Base-by-base conservation (phyloP, 768 basidiomycete genomes). In the Lactifluus rugatus region DNA sequence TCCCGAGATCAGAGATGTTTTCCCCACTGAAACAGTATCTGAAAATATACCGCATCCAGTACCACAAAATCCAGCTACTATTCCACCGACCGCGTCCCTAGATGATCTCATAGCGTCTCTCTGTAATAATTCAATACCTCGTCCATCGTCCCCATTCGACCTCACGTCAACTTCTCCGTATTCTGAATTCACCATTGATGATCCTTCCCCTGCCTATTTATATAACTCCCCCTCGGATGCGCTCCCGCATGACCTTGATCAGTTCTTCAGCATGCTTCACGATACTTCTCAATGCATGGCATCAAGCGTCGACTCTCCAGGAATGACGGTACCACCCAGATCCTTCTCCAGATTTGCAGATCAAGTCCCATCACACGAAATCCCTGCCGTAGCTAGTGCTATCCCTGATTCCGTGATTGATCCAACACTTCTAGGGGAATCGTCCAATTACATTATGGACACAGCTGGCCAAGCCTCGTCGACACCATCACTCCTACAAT, bases 261-360 rank as follows among this genome's bases (percentile, higher is more conserved):
- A 54, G 62, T 53, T 56, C 26, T 34, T 51, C 4, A 19, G 41
- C 25, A 55, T 55, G 3, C 25, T 55, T 26, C 37, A 17, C 19
- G 26, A 48, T 7, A 23, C 47, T 16, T 23, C 28, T 14, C 62
- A 37, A 45, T 37, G 14, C 19, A 31, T 19, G 44, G 13, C 19
- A n/a, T 11, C 39, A 36, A 46, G 39, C 23, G 11, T 36, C 13
- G 51, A 48, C 44, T 21, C 65, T 74, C 11, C 74, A 78, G 59
- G 76, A 81, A 60, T 76, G 72, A 37, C 81, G 78, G 79, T 71
- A 81, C 68, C 74, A 72, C 51, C 74, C 78, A 48, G 69, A 81
- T n/a, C 73, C 79, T 44, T 68, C 73, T 47, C 56, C 19, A 23
- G 19, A 23, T 25, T 32, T 14, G 28, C 37, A 19, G 47, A 57